These are phyloP conservation scores for Colletotrichum lupini DNA, from an alignment of 2,329 filamentous ascomycete species.

Conservation along the genomic window DNA sequence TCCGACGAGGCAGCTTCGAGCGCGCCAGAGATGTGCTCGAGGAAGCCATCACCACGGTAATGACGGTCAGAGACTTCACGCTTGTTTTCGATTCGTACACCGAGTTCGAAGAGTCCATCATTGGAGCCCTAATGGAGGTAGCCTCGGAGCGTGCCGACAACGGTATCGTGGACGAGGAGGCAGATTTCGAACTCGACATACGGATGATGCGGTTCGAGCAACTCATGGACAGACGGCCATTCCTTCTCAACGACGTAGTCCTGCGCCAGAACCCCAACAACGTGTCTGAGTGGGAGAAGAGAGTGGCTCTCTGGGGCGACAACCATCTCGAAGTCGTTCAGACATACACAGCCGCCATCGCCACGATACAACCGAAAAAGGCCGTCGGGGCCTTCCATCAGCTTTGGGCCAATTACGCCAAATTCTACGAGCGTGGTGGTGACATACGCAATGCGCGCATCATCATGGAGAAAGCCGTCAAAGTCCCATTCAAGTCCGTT, in stretches of 20 bases:
- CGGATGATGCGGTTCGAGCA: constrained; percentile 98
- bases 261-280: constrained; percentile 96
- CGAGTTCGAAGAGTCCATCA: constrained; percentile 97
- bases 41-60: constrained; percentile 95
- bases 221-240: constrained; percentile 95
- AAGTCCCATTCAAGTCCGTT: constrained; percentile 98
- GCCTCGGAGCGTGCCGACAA: constrained; percentile 84
- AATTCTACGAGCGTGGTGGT: constrained; percentile 91
- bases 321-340: constrained; percentile 92
- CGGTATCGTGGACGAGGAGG: constrained; percentile 80
- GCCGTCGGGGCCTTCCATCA: constrained; percentile 94
- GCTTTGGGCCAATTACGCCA: constrained; percentile 96
- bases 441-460: constrained; percentile 87
- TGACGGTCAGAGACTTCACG: constrained; percentile 98
- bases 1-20: constrained; percentile 91
- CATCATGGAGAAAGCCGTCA: constrained; percentile 98
- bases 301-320: constrained; percentile 93
- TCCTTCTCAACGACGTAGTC: constrained; percentile 95
- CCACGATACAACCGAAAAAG: constrained; percentile 92
- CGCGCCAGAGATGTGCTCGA: constrained; percentile 93
- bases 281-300: constrained; percentile 96
- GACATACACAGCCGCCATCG: constrained; percentile 94
- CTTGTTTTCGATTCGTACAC: constrained; percentile 96
- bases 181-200: constrained; percentile 94
- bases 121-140: constrained; percentile 89